Base-by-base conservation (phyloP, 306 rosid species). In the Pyrus bretschneideri region DNA sequence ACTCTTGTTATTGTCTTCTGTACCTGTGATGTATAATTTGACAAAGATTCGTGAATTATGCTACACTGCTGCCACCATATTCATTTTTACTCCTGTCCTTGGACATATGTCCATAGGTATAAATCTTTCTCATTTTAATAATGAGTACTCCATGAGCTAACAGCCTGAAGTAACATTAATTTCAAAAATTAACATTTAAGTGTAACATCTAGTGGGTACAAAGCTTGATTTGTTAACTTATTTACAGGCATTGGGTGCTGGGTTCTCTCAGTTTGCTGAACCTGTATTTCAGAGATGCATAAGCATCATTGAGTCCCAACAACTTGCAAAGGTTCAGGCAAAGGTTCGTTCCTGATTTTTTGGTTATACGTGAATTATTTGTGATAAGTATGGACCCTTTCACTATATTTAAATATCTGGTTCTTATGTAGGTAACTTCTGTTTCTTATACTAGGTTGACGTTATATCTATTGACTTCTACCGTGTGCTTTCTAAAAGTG, bases 211-310 rank as follows among this genome's bases (percentile, higher is more conserved):
- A 25, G 5, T 45, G 35, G 19, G 25, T 17, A 29, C 38, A 35
- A 42, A 63, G 22, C 22, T 33, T 57, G 55, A 77, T 76, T 15
- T 33, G 21, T 73, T 82, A 70, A 23, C 54, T 75, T 85, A 83
- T 64, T 75, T 79, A 69, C 90, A 96, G 99, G 99, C 98, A 52
- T 70, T 96, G 88, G 98, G 99, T 59, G 74, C 89, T 1, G 99
- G 98, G 83, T 96, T 96, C 81, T 63, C 99, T 74, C 96, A 83
- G 80, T 96, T 93, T 66, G 91, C 99, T 33, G 96, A 88, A 81
- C 98, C 99, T 46, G 99, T 96, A 76, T 96, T 87, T 82, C 93
- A 87, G 92, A 93, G 99, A 85, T 96, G 99, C 87, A 91, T 93
- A 83, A 88, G 75, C 87, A 96, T 96, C 86, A 89, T 96, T 69